Evolutionary conservation across 2,329 filamentous ascomycete genomes (phyloP).

Genomic region (Chrysoporthe puriensis): DNA sequence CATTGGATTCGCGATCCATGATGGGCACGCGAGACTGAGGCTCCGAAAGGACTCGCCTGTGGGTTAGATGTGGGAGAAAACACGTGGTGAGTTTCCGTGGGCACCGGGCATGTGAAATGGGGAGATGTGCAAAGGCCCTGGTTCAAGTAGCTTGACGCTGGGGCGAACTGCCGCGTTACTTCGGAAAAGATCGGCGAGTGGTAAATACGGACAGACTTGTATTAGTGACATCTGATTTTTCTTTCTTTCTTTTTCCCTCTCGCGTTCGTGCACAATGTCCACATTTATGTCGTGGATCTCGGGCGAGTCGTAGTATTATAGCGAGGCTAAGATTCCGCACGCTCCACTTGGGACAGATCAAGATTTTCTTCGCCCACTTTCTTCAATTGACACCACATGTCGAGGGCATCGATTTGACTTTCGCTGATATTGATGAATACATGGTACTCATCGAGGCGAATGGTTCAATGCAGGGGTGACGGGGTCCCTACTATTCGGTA

Average conservation of each 20-base stretch:
- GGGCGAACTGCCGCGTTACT: not conserved
- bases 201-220: not conserved
- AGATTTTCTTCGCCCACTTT: not conserved
- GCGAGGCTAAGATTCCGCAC: not conserved
- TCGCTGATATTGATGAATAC: not conserved
- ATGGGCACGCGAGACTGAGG: not conserved
- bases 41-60: not conserved
- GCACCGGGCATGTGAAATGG: not conserved
- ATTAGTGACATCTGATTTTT: not conserved
- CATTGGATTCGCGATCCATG: conserved; percentile 27
- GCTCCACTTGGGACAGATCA: not conserved
- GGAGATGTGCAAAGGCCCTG: not conserved
- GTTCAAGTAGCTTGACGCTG: conserved; percentile 9
- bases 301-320: not conserved
- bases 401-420: not conserved
- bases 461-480: not conserved
- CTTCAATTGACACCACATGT: not conserved
- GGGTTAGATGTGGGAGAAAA: not conserved
- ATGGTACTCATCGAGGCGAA: not conserved
- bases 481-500: not conserved
- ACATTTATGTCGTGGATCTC: not conserved
- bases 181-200: not conserved
- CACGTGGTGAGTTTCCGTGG: not conserved
- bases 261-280: not conserved
- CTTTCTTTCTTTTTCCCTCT: not conserved